These are phyloP conservation scores for Phytophthora quininea DNA, from an alignment of 352 stramenopile genomes.

Conservation along the genomic window DNA sequence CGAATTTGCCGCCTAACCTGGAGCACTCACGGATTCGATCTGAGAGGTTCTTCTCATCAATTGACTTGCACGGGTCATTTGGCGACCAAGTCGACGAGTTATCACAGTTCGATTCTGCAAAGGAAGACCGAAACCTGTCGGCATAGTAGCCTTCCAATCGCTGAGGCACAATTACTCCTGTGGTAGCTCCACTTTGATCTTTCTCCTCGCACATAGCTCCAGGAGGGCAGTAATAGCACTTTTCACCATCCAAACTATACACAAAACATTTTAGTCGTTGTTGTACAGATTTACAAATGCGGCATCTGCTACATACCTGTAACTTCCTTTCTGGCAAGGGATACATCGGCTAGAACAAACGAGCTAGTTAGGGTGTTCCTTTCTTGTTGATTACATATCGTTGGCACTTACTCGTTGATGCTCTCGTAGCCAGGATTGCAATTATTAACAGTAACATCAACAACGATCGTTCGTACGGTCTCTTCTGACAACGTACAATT, in stretches of 20 bases:
- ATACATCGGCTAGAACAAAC: conserved; percentile 45
- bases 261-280: neutral
- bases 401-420: conserved; percentile 49
- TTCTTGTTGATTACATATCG: neutral
- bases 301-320: conserved; percentile 46
- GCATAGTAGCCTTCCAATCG: conserved; percentile 57
- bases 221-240: conserved; percentile 65
- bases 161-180: conserved; percentile 50
- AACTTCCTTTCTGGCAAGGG: conserved; percentile 64
- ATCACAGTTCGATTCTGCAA: conserved; percentile 39
- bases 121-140: conserved; percentile 46
- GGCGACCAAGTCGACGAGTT: conserved; percentile 44
- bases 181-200: conserved; percentile 32
- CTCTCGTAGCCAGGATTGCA: conserved; percentile 72
- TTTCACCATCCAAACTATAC: conserved; percentile 63
- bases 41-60: conserved; percentile 36
- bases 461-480: conserved; percentile 9
- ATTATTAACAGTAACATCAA: conserved; percentile 55
- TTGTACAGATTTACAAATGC: neutral
- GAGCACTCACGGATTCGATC: conserved; percentile 56
- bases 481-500: conserved; percentile 46
- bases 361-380: conserved; percentile 7
- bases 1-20: conserved; percentile 34
- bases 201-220: conserved; percentile 54
- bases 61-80: conserved; percentile 55